Conservation (phyloP, 306 rosid species). For the Hippophae gyantsensis region DNA sequence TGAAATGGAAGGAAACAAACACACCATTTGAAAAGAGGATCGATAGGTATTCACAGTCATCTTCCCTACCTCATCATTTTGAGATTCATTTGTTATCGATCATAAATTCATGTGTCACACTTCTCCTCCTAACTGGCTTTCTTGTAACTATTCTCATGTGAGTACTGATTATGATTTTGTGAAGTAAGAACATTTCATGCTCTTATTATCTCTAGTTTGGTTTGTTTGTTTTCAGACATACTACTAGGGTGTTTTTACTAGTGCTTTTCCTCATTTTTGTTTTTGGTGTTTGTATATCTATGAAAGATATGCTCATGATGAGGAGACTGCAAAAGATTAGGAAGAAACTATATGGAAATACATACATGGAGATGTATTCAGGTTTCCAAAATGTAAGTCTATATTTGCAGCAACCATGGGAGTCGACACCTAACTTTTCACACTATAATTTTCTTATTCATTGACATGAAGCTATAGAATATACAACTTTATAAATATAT, state of each 20-base stretch:
- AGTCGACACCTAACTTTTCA: slow-evolving; percentile 81
- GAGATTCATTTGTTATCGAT: slow-evolving; percentile 98
- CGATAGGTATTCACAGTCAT: slow-evolving; percentile 93
- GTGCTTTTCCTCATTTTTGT: background rate
- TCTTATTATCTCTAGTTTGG: slow-evolving; percentile 1
- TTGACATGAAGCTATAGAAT: no score
- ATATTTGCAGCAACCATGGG: slow-evolving; percentile 85
- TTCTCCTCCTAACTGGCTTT: slow-evolving; percentile 92
- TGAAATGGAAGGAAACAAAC: slow-evolving; percentile 74
- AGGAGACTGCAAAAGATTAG: slow-evolving; percentile 95
- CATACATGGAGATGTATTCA: slow-evolving; percentile 92
- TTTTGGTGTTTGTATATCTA: background rate
- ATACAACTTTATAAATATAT: slow-evolving; percentile 15
- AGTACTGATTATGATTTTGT: slow-evolving; percentile 90
- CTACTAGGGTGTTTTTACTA: slow-evolving; percentile 1
- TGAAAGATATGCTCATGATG: slow-evolving; percentile 87
- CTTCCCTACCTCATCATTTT: slow-evolving; percentile 88
- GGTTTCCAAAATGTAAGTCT: slow-evolving; percentile 79
- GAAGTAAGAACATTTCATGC: slow-evolving; percentile 52
- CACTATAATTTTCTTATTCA: no score
- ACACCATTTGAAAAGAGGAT: slow-evolving; percentile 84
- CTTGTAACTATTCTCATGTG: slow-evolving; percentile 97
- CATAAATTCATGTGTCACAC: slow-evolving; percentile 89
- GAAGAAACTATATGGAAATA: slow-evolving; percentile 99
- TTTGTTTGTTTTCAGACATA: background rate